These are phyloP conservation scores for Chaetoscypha palmicola DNA, from an alignment of 2,329 filamentous ascomycete genomes.

Conservation along the genomic window DNA sequence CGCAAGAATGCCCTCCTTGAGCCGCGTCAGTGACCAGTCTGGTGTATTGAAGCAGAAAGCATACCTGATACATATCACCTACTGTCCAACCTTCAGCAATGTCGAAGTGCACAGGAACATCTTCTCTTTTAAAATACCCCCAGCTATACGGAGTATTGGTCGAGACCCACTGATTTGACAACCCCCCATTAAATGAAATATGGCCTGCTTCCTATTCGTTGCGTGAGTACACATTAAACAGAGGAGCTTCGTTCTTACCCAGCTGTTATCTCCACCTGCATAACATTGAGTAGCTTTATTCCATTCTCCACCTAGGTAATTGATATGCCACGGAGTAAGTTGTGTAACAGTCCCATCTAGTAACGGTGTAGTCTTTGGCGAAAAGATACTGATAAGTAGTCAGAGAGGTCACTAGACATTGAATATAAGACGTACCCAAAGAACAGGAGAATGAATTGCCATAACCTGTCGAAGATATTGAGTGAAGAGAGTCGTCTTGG, in stretches of 20 bases:
- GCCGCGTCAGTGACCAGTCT: neutral
- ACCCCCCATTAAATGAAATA: conserved; percentile 41
- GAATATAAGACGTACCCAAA: neutral
- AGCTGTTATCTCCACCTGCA: conserved; percentile 39
- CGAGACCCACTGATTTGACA: conserved; percentile 47
- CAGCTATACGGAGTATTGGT: conserved; percentile 48
- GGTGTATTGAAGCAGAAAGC: neutral
- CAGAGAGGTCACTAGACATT: neutral
- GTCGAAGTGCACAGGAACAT: conserved; percentile 48
- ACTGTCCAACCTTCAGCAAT: conserved; percentile 48
- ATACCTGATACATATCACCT: conserved; percentile 42
- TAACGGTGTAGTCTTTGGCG: neutral
- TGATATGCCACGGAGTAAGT: conserved; percentile 47
- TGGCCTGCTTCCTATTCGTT: conserved; percentile 47
- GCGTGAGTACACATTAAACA: too few relatives aligned
- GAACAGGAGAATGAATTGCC: conserved; percentile 1
- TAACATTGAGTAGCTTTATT: conserved; percentile 46
- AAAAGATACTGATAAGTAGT: neutral
- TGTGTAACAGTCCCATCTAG: conserved; percentile 27
- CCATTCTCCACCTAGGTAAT: conserved; percentile 44
- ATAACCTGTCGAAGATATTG: conserved; percentile 1
- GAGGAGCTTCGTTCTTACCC: too few relatives aligned
- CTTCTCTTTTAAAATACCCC: conserved; percentile 43
- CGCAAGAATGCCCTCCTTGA: conserved; percentile 41
- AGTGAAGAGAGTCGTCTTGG: neutral